Percentiles rank a stretch among this genome's conserved stretches.
These are phyloP conservation scores for Hymenoscyphus repandus DNA, from an alignment of 2,329 filamentous ascomycete species.

Conservation along the genomic window DNA sequence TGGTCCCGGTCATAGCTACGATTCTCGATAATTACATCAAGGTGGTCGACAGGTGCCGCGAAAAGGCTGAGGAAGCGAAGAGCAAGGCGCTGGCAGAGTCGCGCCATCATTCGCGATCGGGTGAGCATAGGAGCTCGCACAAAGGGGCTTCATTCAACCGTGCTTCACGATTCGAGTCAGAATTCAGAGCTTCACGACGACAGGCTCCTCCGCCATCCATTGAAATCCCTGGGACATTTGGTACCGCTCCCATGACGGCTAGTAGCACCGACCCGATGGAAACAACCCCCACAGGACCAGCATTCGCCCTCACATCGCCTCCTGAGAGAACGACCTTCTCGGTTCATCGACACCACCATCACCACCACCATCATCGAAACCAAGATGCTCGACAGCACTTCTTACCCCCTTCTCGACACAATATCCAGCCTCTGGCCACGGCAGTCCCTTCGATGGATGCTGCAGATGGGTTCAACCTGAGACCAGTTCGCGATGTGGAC, in stretches of 20 bases:
- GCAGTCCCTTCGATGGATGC: conserved; percentile 63
- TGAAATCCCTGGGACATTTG: conserved; percentile 61
- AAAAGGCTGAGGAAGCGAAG: conserved; percentile 79
- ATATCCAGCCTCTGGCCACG: conserved; percentile 62
- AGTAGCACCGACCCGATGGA: conserved; percentile 46
- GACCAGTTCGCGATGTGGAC: conserved; percentile 76
- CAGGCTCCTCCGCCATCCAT: conserved; percentile 81
- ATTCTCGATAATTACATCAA: conserved; percentile 98
- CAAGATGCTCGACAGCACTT: conserved; percentile 47
- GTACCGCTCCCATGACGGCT: conserved; percentile 42
- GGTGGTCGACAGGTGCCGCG: conserved; percentile 85
- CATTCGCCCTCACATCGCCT: conserved; percentile 63
- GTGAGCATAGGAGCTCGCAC: conserved; percentile 28
- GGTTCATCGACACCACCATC: conserved; percentile 46
- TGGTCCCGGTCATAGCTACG: conserved; percentile 97
- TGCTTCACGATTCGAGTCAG: conserved; percentile 47
- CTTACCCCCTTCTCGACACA: conserved; percentile 45
- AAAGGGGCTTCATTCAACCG: conserved; percentile 44
- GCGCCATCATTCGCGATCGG: conserved; percentile 31
- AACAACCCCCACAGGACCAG: conserved; percentile 53
- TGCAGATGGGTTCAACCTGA: conserved; percentile 65
- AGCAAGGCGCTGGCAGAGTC: conserved; percentile 44
- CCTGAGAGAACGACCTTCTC: conserved; percentile 64
- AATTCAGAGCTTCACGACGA: conserved; percentile 62
- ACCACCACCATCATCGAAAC: conserved; percentile 46